Evolutionary conservation across 345 rosid species (phyloP), one percentile per base, ranked within the genome.

Genomic region (Camelina laxa): DNA sequence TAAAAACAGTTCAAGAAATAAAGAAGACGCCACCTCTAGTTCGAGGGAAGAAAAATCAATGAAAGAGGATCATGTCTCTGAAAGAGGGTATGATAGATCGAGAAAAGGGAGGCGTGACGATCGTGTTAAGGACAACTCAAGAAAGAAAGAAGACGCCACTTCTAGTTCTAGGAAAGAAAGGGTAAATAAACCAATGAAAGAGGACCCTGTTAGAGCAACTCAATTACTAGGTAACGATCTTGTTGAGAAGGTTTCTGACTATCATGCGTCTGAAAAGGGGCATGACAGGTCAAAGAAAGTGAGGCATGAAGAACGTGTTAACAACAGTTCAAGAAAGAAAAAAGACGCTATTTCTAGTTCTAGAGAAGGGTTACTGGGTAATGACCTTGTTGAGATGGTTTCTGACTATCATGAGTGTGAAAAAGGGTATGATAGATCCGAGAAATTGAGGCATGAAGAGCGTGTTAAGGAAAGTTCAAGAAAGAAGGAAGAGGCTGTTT

Each of bases 1-100:
- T 56, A 88, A 79, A 82, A 75, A 57, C 44, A 77, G 79, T 31
- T 69, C 84, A 33, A 49, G 60, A 78, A 70, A 68, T 78, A 81
- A 73, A 63, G 79, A 61, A 35, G 83, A 76, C 2, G 60, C 31
- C 24, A 47, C 7, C 67, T 64, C 71, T n/a, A 24, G 51, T 38
- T 54, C 67, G 24, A 87, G 77, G 70, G 76, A 76, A 12, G 68
- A 60, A 36, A 60, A 78, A 58, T 35, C 22, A 30, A 79, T 55
- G 70, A 74, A 48, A 49, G 69, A 75, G 50, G 77, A 76, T 22
- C 54, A 15, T 35, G 79, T 44, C 55, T 61, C 87, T 59, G 80
- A 70, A 50, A 82, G 66, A 55, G 74, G 62, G 73, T 73, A 62
- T 73, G 65, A 75, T 31, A 73, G 75, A 22, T 67, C 48, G 17